Evolutionary conservation across 768 basidiomycete species (phyloP), one percentile per base, ranked within the genome.

Genomic region (Tulasnella sp.): DNA sequence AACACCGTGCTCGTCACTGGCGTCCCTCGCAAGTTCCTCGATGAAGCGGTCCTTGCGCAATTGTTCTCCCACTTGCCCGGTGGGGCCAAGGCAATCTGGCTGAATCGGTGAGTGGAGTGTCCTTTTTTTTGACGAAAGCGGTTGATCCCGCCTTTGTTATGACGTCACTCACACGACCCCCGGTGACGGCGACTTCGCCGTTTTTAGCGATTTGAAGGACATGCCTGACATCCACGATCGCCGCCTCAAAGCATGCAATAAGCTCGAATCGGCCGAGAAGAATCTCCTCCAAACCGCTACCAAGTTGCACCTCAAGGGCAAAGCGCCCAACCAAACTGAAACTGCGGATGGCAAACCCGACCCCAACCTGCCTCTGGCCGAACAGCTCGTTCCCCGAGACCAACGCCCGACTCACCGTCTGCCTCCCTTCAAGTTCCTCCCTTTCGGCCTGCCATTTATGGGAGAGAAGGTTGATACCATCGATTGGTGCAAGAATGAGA

Each of bases 381-480:
- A 87, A 70, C 83, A 81, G 68, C 85, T 90, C 38, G 92, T 97
- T 1, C 92, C 95, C 1, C 84, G 83, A 29, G 86, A 87, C 34
- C 85, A 93, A 79, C 88, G 97, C 1, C 97, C 97, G 0, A 89
- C 89, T 0, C 93, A 94, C 81, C 89, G 91, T 64, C 88, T 96
- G 7, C 34, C 45, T 17, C 38, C 67, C 19, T 68, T 67, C 38
- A 68, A 68, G 68, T 76, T 11, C 80, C 49, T 89, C 67, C 88
- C 87, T 0, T 87, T 89, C 76, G 85, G 86, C 11, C 83, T 91
- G 34, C 89, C 89, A 1, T 85, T 97, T 34, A 84, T 89, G 3
- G 97, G 97, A 9, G 82, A 93, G 82, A 92, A 97, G 82, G 96
- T 98, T 19, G 97, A 99, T 84, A 89, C 92, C 2, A 95, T 99